phyloP scores from a whole-genome alignment of 1,284 basidiomycete species.

The Ceraceosorus guamensis region DNA sequence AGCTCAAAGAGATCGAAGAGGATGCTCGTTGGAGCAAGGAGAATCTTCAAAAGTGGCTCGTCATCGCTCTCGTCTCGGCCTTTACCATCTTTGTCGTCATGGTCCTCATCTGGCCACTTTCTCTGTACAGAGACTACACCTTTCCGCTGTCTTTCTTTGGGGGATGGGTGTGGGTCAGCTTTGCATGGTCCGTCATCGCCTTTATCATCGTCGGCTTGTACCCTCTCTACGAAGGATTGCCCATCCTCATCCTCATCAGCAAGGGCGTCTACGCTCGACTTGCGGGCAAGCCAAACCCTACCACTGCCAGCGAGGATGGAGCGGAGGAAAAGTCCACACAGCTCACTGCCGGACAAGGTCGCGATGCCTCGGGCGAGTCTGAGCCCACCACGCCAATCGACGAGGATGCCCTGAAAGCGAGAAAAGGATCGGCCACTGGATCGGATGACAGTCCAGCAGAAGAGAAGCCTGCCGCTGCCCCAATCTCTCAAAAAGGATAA shows the following conservation, averaged over 20 bases:
- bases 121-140: constrained; percentile 44
- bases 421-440: too few relatives aligned
- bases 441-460: too few relatives aligned
- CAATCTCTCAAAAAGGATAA: too few relatives aligned
- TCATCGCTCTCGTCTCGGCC: constrained; percentile 15
- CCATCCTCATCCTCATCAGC: constrained; percentile 11
- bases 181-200: constrained; percentile 38
- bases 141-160: constrained; percentile 40
- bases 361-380: too few relatives aligned
- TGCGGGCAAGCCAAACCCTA: constrained; percentile 67
- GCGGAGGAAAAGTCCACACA: too few relatives aligned
- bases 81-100: constrained; percentile 30
- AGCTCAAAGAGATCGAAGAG: constrained; percentile 6
- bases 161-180: constrained; percentile 39
- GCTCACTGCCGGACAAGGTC: too few relatives aligned
- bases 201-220: constrained; percentile 35
- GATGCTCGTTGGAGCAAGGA: neutral
- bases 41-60: constrained; percentile 7
- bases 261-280: neutral
- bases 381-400: too few relatives aligned
- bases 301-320: neutral
- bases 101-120: constrained; percentile 45
- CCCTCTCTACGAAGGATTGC: constrained; percentile 35
- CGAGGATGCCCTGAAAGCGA: too few relatives aligned
- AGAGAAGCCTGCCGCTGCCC: too few relatives aligned